These are phyloP conservation scores for Mycena crocata DNA, from an alignment of 768 basidiomycete species.

Conservation along the genomic window DNA sequence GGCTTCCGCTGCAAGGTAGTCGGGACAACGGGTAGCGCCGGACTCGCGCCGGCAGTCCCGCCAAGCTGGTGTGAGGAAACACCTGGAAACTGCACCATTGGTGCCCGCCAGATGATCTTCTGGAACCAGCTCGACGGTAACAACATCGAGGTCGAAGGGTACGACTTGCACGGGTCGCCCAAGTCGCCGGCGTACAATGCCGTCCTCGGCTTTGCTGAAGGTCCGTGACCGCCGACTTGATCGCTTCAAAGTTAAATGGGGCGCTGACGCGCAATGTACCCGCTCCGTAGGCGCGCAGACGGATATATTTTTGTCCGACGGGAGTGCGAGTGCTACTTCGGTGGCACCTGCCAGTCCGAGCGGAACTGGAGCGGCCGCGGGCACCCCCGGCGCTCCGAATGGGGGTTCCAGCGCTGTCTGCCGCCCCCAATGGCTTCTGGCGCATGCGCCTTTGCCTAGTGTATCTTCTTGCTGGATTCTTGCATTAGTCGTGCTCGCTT, in stretches of 20 bases:
- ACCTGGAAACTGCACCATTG: slow-evolving; percentile 46
- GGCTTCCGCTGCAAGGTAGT: slow-evolving; percentile 54
- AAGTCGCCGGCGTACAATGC: too few species aligned
- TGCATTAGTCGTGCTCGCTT: too few species aligned
- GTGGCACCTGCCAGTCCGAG: slow-evolving; percentile 1
- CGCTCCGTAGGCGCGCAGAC: slow-evolving; percentile 32
- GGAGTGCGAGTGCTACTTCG: slow-evolving; percentile 14
- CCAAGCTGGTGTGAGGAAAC: slow-evolving; percentile 57
- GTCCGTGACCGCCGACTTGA: too few species aligned
- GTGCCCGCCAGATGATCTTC: slow-evolving; percentile 59
- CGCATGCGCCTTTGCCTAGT: neutral
- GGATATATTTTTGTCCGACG: slow-evolving; percentile 23
- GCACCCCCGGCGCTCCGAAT: neutral
- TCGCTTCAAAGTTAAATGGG: too few species aligned
- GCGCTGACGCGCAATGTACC: too few species aligned
- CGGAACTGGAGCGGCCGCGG: neutral
- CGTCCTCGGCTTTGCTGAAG: too few species aligned
- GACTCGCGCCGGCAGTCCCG: slow-evolving; percentile 45
- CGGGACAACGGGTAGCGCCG: slow-evolving; percentile 42
- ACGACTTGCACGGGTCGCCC: too few species aligned
- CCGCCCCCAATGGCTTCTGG: neutral
- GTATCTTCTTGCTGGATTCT: neutral
- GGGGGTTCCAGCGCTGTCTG: neutral
- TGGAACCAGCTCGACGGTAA: slow-evolving; percentile 48
- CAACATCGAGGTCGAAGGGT: too few species aligned